Percentiles rank a stretch among this genome's conserved stretches.
Evolutionary conservation across 2,329 filamentous ascomycete species (phyloP).

Genomic region (Apiospora marii): DNA sequence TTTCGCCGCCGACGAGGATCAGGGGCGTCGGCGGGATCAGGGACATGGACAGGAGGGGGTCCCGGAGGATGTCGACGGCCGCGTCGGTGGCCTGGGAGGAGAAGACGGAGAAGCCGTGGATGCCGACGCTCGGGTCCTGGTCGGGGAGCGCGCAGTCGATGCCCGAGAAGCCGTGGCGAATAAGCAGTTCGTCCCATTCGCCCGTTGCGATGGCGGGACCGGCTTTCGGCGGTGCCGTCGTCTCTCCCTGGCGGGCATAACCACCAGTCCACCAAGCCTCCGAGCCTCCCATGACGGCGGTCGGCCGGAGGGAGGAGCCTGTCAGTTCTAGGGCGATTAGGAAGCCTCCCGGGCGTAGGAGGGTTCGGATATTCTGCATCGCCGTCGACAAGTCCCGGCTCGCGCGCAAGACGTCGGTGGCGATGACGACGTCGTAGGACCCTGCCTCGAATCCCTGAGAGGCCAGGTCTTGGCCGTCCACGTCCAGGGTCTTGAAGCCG

Average conservation of each 20-base stretch:
- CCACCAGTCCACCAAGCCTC: conserved; percentile 46
- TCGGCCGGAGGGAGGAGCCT: conserved; percentile 31
- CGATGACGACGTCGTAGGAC: conserved; percentile 29
- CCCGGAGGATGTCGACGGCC: too few relatives aligned
- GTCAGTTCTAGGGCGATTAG: conserved; percentile 43
- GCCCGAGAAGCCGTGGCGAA: neutral
- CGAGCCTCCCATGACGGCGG: conserved; percentile 42
- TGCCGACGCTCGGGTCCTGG: too few relatives aligned
- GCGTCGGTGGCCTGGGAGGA: neutral
- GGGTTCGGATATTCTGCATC: conserved; percentile 33
- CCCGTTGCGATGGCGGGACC: too few relatives aligned
- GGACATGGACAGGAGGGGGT: too few relatives aligned
- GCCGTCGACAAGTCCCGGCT: conserved; percentile 38
- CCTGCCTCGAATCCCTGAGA: conserved; percentile 28
- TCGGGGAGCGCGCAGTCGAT: neutral
- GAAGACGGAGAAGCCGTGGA: neutral
- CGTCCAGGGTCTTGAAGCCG: neutral
- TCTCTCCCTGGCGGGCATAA: too few relatives aligned
- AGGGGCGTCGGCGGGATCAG: too few relatives aligned
- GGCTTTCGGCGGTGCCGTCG: too few relatives aligned
- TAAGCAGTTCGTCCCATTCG: neutral
- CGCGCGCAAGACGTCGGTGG: conserved; percentile 43
- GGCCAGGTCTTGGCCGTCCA: neutral
- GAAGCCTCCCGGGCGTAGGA: conserved; percentile 43
- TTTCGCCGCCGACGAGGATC: too few relatives aligned